A percentile compares a stretch with the other conserved stretches of the same genome.
Conservation (phyloP, 1,284 basidiomycete species). For the Pterulicium gracile region DNA sequence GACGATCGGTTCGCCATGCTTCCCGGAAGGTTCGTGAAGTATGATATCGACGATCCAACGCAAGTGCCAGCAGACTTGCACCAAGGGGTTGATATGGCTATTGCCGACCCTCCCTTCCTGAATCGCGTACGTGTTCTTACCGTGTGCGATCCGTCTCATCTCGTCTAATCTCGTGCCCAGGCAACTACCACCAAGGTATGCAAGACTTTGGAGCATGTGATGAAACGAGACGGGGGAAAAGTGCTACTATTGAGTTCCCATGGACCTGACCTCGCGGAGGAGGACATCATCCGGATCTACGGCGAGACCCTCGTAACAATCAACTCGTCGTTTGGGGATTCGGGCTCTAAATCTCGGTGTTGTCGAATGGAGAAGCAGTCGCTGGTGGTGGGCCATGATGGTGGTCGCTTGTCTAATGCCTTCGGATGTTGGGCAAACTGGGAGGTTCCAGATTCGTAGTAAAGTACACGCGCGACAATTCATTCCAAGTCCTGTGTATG, state of each 20-base stretch:
- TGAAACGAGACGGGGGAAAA: not conserved
- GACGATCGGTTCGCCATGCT: not conserved
- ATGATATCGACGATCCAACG: not conserved
- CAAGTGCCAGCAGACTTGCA: not conserved
- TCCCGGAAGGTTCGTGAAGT: not conserved
- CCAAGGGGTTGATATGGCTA: not conserved
- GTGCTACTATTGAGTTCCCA: not conserved
- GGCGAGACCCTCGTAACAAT: not conserved
- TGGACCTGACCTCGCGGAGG: not conserved
- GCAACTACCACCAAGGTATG: not conserved
- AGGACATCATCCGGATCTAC: not conserved
- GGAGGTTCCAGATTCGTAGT: too few relatives aligned
- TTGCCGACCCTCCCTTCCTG: not conserved
- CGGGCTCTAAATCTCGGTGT: not conserved
- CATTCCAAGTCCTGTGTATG: too few relatives aligned
- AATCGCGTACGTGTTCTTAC: not conserved
- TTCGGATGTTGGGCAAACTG: not conserved
- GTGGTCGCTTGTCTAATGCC: not conserved
- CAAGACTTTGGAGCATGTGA: not conserved
- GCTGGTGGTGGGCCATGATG: not conserved
- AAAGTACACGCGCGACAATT: too few relatives aligned
- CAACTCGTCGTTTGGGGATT: not conserved
- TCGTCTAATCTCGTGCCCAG: not conserved
- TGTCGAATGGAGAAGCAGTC: not conserved
- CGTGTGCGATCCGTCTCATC: not conserved